These are phyloP conservation scores for Fusarium sp. DNA, from an alignment of 2,329 filamentous ascomycete genomes.

Conservation along the genomic window DNA sequence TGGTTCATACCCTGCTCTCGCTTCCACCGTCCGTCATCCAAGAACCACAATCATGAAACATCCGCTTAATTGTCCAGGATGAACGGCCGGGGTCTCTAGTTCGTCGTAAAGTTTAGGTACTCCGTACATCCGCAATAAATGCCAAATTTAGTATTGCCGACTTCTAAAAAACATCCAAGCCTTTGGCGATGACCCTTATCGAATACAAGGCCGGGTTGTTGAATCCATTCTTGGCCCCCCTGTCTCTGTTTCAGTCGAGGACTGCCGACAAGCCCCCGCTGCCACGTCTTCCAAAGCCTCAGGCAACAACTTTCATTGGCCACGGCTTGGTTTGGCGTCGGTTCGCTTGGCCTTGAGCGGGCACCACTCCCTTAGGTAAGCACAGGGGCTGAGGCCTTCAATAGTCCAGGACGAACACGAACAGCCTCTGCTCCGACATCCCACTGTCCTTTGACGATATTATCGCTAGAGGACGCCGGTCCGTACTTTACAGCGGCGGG, in stretches of 20 bases:
- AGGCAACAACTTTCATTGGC: constrained; percentile 34
- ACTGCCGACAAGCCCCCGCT: constrained; percentile 5
- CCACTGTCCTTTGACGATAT: constrained; percentile 35
- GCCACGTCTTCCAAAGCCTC: constrained; percentile 24
- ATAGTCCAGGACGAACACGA: constrained; percentile 32
- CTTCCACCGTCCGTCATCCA: neutral
- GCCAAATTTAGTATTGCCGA: neutral
- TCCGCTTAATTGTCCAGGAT: neutral
- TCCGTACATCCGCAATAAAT: neutral
- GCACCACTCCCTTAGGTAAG: constrained; percentile 40
- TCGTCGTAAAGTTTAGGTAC: neutral
- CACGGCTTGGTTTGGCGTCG: constrained; percentile 16
- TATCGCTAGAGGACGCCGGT: constrained; percentile 45
- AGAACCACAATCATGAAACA: constrained; percentile 1
- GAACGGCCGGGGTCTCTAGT: neutral
- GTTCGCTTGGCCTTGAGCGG: constrained; percentile 25
- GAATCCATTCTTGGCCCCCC: constrained; percentile 3
- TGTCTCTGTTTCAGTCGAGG: constrained; percentile 5
- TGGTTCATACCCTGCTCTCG: neutral
- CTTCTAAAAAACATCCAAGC: neutral
- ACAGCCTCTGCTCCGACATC: constrained; percentile 39
- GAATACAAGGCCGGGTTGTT: neutral
- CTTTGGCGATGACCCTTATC: neutral
- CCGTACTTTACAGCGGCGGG: constrained; percentile 46
- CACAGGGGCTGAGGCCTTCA: constrained; percentile 43